phyloP scores from a whole-genome alignment of 2,329 filamentous ascomycete species.

The Verticillium nonalfalfae region DNA sequence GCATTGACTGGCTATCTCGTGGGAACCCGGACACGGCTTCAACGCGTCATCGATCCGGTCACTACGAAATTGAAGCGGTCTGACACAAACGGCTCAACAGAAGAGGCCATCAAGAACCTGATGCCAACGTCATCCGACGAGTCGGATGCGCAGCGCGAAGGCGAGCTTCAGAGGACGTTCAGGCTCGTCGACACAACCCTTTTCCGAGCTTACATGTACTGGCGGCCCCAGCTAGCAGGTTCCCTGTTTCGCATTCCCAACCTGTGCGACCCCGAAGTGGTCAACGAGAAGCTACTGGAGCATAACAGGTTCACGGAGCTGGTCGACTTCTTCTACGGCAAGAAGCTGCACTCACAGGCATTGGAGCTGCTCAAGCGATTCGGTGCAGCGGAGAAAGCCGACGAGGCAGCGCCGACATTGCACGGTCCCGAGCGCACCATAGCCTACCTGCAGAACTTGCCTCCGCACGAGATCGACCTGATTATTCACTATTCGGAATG shows the following conservation, averaged over 20 bases:
- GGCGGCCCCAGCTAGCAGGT: constrained; percentile 74
- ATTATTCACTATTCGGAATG: constrained; percentile 89
- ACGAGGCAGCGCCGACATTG: constrained; percentile 49
- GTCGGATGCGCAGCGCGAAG: constrained; percentile 56
- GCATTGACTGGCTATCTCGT: constrained; percentile 85
- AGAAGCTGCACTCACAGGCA: constrained; percentile 84
- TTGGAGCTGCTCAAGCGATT: constrained; percentile 78
- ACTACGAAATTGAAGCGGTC: constrained; percentile 54
- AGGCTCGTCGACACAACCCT: constrained; percentile 87
- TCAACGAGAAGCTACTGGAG: constrained; percentile 87
- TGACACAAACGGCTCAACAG: constrained; percentile 34
- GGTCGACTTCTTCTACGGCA: constrained; percentile 96
- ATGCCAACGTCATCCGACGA: constrained; percentile 41
- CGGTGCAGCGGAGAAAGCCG: constrained; percentile 51
- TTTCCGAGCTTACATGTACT: constrained; percentile 93
- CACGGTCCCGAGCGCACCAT: constrained; percentile 81
- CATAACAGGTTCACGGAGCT: constrained; percentile 85
- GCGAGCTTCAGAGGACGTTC: constrained; percentile 69
- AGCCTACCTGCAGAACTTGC: constrained; percentile 81
- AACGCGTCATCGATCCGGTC: constrained; percentile 54
- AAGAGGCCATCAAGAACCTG: constrained; percentile 49
- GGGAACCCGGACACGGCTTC: constrained; percentile 66
- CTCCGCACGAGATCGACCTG: constrained; percentile 81
- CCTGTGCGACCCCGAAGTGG: constrained; percentile 92
- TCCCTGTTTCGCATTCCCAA: constrained; percentile 93